Base-by-base conservation (phyloP, 257 asterid species). In the Ligustrum vulgare region DNA sequence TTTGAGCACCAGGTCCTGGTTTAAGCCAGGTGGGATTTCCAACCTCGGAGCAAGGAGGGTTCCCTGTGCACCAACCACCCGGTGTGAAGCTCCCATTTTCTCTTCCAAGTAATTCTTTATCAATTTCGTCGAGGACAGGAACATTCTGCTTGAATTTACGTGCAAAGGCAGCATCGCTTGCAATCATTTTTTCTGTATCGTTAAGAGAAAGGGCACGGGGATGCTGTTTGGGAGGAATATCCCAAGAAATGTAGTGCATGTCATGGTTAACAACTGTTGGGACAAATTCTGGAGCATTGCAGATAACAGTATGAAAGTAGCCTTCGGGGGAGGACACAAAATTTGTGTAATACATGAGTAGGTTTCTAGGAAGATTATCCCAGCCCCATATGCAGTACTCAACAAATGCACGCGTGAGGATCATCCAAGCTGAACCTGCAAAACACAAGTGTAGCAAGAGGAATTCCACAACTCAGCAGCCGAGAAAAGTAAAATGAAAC, bases 391-490 rank as follows among this genome's bases (percentile, higher is more conserved):
- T 79, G 85, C 89, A 82, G 88, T 92, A 91, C 78, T 95, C 97
- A 2, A 91, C 91, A 35, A 91, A 93, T 13, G 93, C 85, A 2
- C 98, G 93, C 2, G 99, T 92, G 71, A 92, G 81, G 74, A 95
- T 80, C 95, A 88, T 91, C 99, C 99, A 95, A 12, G 98, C 99
- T 5, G 98, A 95, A 75, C 99, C 99, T 94, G 93, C 74, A 75
- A 72, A 67, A 65, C 36, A 49, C 6, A 6, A 69, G 13, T 41
- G 25, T 39, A 5, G 51, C 72, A 32, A 43, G 3, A 41, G 63
- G 63, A 54, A 54, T 54, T n/a, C 25, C 63, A 54, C 25, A 54
- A n/a, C 20, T 18, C 63, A 54, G 63, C 22, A 20, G 28, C 4
- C 3, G 11, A 54, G 4, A 54, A 7, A 20, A 54, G 64, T 20